A percentile compares a stretch with the other conserved stretches of the same genome.
Evolutionary conservation across 805 yeast genomes (phyloP).

Genomic region (Ogataea degrootiae): DNA sequence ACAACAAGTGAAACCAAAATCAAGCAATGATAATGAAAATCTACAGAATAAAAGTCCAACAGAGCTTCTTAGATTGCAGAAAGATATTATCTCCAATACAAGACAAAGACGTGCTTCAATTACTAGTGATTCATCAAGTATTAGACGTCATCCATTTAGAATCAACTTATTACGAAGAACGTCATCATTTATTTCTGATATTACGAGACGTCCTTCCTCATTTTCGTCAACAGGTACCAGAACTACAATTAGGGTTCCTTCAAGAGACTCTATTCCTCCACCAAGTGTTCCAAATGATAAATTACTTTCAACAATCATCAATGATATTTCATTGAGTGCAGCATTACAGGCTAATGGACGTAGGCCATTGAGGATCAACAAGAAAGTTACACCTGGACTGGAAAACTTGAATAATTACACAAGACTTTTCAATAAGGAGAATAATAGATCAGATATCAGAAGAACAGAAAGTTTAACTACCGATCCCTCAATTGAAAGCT

Average conservation of each 20-base stretch:
- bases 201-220: too few relatives aligned
- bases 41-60: too few relatives aligned
- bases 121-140: not conserved
- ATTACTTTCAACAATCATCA: conserved; percentile 30
- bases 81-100: too few relatives aligned
- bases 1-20: too few relatives aligned
- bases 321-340: conserved; percentile 35
- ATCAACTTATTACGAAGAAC: not conserved
- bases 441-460: not conserved
- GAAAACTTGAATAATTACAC: conserved; percentile 16
- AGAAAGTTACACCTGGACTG: conserved; percentile 13
- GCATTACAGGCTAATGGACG: conserved; percentile 34
- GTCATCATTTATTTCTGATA: not conserved
- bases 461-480: too few relatives aligned
- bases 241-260: not conserved
- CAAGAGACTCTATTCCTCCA: not conserved
- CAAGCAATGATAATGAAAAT: too few relatives aligned
- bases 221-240: too few relatives aligned
- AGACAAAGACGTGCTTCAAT: not conserved
- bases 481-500: not conserved
- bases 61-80: too few relatives aligned
- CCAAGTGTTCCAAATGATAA: not conserved
- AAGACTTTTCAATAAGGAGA: conserved; percentile 13
- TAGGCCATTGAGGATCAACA: conserved; percentile 4
- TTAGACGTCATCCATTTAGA: not conserved